These are phyloP conservation scores for Calocybe cyanea DNA, from an alignment of 768 basidiomycete species.

Conservation along the genomic window DNA sequence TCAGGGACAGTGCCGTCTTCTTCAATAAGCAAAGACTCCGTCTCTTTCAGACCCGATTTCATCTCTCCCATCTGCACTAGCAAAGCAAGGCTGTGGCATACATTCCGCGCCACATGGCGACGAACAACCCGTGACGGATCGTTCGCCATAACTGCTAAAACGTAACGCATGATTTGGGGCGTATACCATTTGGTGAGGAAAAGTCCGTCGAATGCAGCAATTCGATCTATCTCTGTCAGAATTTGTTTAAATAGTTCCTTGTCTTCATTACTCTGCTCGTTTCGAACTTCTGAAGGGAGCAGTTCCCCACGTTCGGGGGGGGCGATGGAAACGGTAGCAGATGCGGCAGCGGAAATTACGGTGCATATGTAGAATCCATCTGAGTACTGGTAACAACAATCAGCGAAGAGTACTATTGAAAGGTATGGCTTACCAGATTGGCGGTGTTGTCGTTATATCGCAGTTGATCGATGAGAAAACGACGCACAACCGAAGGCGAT, in stretches of 20 bases:
- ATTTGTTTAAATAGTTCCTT: conserved; percentile 69
- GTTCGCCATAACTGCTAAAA: conserved; percentile 80
- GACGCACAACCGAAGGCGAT: conserved; percentile 79
- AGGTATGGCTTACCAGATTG: conserved; percentile 59
- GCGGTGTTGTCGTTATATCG: conserved; percentile 93
- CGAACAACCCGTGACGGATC: conserved; percentile 82
- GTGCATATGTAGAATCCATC: conserved; percentile 90
- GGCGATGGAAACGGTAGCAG: conserved; percentile 70
- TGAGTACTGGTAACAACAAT: conserved; percentile 56
- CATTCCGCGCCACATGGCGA: conserved; percentile 81
- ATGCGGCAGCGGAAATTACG: conserved; percentile 78
- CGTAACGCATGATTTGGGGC: conserved; percentile 79
- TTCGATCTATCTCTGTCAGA: conserved; percentile 78
- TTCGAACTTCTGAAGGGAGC: conserved; percentile 60
- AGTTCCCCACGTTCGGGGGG: conserved; percentile 82
- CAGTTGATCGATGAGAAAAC: conserved; percentile 89
- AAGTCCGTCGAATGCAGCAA: conserved; percentile 92
- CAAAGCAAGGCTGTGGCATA: conserved; percentile 83
- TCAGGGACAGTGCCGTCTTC: conserved; percentile 76
- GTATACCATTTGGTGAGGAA: conserved; percentile 88
- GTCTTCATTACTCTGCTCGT: conserved; percentile 67
- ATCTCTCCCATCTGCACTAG: conserved; percentile 90
- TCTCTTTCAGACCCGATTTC: conserved; percentile 68
- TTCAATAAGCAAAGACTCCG: conserved; percentile 77
- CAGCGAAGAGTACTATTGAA: background rate